These are phyloP conservation scores for Pisolithus sp. DNA, from an alignment of 768 basidiomycete species.

Conservation along the genomic window DNA sequence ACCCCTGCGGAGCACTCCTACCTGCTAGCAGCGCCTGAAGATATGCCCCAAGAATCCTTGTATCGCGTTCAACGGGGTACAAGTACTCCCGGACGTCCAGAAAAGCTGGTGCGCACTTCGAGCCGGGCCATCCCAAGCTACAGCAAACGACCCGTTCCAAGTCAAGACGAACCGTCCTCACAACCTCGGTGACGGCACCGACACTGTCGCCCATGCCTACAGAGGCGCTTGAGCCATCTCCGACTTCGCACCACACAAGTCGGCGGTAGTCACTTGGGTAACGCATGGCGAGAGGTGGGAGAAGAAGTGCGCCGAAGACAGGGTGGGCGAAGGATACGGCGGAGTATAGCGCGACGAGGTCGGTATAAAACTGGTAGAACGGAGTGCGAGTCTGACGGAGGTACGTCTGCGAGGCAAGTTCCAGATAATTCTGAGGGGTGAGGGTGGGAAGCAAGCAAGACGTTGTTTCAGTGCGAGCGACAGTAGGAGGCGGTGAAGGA, in stretches of 20 bases:
- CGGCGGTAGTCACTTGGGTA: conserved; percentile 82
- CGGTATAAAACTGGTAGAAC: conserved; percentile 92
- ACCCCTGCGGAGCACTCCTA: conserved; percentile 40
- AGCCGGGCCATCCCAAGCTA: neutral
- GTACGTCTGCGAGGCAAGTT: conserved; percentile 34
- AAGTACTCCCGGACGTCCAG: conserved; percentile 52
- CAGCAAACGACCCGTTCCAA: conserved; percentile 43
- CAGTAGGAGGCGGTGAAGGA: conserved; percentile 30
- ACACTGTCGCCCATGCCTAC: neutral
- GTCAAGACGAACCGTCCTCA: conserved; percentile 52
- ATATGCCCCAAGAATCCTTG: conserved; percentile 58
- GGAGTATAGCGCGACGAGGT: conserved; percentile 84
- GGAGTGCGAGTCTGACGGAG: conserved; percentile 64
- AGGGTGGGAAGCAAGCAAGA: neutral
- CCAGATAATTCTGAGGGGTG: conserved; percentile 32
- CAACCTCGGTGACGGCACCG: conserved; percentile 7
- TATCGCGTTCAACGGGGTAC: conserved; percentile 62
- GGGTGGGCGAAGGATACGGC: conserved; percentile 82
- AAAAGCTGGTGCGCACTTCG: neutral
- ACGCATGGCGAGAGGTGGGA: conserved; percentile 69
- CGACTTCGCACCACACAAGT: conserved; percentile 76
- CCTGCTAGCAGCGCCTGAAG: conserved; percentile 44
- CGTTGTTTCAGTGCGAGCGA: no score
- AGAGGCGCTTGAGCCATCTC: conserved; percentile 45
- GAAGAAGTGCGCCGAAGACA: conserved; percentile 66